Base-by-base conservation (phyloP, 768 basidiomycete species). In the Cubamyces lactineus region DNA sequence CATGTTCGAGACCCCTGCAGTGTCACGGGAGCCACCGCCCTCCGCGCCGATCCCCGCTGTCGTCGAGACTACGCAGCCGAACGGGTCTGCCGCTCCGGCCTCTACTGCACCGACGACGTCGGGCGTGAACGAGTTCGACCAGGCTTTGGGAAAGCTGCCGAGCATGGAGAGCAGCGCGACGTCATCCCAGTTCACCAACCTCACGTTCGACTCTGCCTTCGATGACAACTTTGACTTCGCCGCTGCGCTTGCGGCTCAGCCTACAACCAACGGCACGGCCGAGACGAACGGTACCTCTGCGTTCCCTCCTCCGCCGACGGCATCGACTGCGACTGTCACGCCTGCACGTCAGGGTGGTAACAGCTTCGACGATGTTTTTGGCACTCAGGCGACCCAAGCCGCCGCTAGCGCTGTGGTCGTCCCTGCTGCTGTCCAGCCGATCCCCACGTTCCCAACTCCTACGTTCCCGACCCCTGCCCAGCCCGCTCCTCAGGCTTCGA, bases 181-280 rank as follows among this genome's bases (percentile, higher is more conserved):
- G 11, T 68, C 82, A 12, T 64, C 78, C 6, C 67, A 74, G 34
- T 68, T 66, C 63, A 72, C 76, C 7, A 69, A 74, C 23, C 85
- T 91, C 66, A 59, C 85, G 3, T 92, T 93, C 57, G 89, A 88
- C 56, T 78, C 84, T 47, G 83, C 76, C 17, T 86, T 87, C 64
- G 85, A 85, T 23, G 84, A 85, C 65, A 79, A 83, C 61, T 91
- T 92, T 69, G 88, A 91, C 72, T 88, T 87, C 58, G 78, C 81
- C 7, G 71, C 78, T 5, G 75, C 73, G 41, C 64, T 78, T 9
- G 69, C 69, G 39, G 63, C 72, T 26, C 66, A 71, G 24, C 61
- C 73, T 71, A 52, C 70, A 48, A 65, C 76, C 24, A 78, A 75
- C 47, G 75, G 73, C n/a, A 57, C 53, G 39, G 24, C 58, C 17